Evolutionary conservation across 2,329 filamentous ascomycete species (phyloP).

Genomic region (Pseudogymnoascus sp.): DNA sequence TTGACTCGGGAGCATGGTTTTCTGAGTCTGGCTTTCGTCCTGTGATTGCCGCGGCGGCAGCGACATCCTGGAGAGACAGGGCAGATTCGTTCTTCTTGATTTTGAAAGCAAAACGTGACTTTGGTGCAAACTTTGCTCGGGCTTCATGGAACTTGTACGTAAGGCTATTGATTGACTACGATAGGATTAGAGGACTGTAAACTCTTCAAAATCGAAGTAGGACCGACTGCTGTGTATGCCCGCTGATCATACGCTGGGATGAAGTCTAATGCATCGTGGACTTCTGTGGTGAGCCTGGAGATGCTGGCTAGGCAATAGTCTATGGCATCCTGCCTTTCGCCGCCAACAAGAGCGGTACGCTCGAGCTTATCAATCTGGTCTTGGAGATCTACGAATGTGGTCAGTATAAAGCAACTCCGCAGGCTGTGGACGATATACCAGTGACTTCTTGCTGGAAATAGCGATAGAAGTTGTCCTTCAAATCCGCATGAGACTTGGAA

Average conservation of each 20-base stretch:
- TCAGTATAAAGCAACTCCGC: not conserved
- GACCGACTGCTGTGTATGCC: conserved; percentile 66
- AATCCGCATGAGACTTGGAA: conserved; percentile 28
- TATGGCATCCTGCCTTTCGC: conserved; percentile 72
- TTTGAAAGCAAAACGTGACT: conserved; percentile 79
- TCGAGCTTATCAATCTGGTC: conserved; percentile 65
- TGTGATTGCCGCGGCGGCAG: conserved; percentile 38
- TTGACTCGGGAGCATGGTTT: not conserved
- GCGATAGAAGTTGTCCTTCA: conserved; percentile 76
- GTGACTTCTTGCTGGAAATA: conserved; percentile 72
- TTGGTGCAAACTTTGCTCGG: conserved; percentile 60
- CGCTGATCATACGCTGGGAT: conserved; percentile 86
- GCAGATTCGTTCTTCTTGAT: conserved; percentile 45
- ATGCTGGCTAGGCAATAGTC: conserved; percentile 76
- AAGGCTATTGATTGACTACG: conserved; percentile 68
- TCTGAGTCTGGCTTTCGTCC: conserved; percentile 16
- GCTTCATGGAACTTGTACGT: conserved; percentile 70
- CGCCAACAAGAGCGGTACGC: conserved; percentile 53
- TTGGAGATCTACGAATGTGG: conserved; percentile 54
- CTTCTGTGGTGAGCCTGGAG: conserved; percentile 70
- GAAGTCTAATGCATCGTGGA: conserved; percentile 74
- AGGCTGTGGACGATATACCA: conserved; percentile 39
- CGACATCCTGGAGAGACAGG: conserved; percentile 49
- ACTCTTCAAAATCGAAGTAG: not conserved
- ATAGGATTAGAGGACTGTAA: not conserved